Conservation (phyloP, 2,329 filamentous ascomycete genomes). For the Sclerotinia subarctica region DNA sequence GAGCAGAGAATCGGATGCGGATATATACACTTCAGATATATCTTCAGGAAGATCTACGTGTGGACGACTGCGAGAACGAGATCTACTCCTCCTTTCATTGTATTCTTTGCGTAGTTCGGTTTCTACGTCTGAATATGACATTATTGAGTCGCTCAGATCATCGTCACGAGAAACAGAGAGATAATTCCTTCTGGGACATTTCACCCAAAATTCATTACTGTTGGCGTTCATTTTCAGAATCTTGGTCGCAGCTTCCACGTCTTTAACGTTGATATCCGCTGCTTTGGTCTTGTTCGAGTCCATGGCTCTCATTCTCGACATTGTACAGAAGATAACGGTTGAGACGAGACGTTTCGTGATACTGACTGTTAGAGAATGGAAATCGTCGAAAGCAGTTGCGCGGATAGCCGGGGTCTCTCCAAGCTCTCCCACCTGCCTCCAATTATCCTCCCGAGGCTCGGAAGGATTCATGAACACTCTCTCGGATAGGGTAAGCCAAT, state of each 20-base stretch:
- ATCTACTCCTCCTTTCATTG: slow-evolving; percentile 20
- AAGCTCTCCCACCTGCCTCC: slow-evolving; percentile 55
- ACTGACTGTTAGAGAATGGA: slow-evolving; percentile 64
- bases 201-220: slow-evolving; percentile 49
- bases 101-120: slow-evolving; percentile 27
- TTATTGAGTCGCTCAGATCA: slow-evolving; percentile 18
- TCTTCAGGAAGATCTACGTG: not conserved
- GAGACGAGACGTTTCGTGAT: slow-evolving; percentile 69
- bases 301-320: slow-evolving; percentile 59
- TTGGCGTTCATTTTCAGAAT: slow-evolving; percentile 50
- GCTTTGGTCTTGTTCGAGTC: slow-evolving; percentile 35
- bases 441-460: slow-evolving; percentile 60
- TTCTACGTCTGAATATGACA: slow-evolving; percentile 42
- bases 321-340: slow-evolving; percentile 66
- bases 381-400: slow-evolving; percentile 71
- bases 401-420: slow-evolving; percentile 64
- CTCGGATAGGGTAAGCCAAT: slow-evolving; percentile 63
- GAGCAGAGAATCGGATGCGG: not conserved
- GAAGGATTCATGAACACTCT: slow-evolving; percentile 71
- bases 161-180: slow-evolving; percentile 47
- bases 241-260: slow-evolving; percentile 52
- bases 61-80: slow-evolving; percentile 20
- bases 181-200: slow-evolving; percentile 49
- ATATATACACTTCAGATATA: slow-evolving; percentile 15
- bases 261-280: slow-evolving; percentile 32